Percentiles rank a stretch among this genome's conserved stretches.
Conservation (phyloP, 306 rosid species). For the Trifolium pratense region DNA sequence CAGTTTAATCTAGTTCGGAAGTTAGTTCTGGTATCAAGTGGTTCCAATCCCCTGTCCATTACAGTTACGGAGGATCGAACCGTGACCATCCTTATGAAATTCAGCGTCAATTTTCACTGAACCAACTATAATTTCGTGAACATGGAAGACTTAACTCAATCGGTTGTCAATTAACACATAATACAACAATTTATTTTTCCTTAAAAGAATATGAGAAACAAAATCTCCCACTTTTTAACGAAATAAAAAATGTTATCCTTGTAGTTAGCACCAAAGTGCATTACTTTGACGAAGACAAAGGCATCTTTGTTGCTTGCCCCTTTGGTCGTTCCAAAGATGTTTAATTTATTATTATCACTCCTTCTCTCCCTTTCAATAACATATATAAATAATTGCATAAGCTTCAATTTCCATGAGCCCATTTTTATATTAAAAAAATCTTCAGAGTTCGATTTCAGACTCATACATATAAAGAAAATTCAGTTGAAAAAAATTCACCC, state of each 20-base stretch:
- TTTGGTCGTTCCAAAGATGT: conserved; percentile 39
- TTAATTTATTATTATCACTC: background rate
- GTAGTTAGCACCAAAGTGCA: conserved; percentile 42
- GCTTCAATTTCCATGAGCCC: conserved; percentile 42
- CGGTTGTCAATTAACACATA: background rate
- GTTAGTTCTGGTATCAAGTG: too few relatives aligned
- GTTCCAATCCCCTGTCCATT: too few relatives aligned
- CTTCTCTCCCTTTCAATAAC: conserved; percentile 8
- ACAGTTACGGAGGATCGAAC: too few relatives aligned
- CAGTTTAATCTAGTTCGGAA: too few relatives aligned
- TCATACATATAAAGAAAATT: too few relatives aligned
- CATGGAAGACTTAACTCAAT: too few relatives aligned
- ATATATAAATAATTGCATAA: conserved; percentile 11
- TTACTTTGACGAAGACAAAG: conserved; percentile 41
- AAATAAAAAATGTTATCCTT: conserved; percentile 2
- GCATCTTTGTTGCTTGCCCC: conserved; percentile 52
- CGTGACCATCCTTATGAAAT: too few relatives aligned
- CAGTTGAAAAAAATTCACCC: too few relatives aligned
- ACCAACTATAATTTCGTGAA: too few relatives aligned
- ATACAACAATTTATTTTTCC: background rate
- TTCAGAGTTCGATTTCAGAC: too few relatives aligned
- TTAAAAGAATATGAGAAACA: background rate
- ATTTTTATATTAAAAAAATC: conserved; percentile 22
- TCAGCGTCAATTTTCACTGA: too few relatives aligned
- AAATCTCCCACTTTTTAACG: background rate